These are phyloP conservation scores for Tulasnella sp. DNA, from an alignment of 768 basidiomycete genomes.

Conservation along the genomic window DNA sequence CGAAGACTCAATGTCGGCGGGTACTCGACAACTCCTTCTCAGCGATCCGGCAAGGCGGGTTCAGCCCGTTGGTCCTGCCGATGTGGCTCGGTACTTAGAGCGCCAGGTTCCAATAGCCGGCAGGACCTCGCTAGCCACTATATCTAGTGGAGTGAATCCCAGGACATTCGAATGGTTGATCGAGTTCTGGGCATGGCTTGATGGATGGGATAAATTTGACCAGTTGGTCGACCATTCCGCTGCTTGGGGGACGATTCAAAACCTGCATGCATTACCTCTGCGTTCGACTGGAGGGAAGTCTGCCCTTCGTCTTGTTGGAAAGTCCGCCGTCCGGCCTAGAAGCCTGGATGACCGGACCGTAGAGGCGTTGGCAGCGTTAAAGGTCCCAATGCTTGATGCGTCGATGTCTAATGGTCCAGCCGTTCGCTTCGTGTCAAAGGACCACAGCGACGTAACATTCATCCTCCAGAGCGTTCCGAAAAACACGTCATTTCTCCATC, in stretches of 20 bases:
- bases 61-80: background rate
- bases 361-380: background rate
- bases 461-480: background rate
- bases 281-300: background rate
- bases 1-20: background rate
- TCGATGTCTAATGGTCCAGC: background rate
- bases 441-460: background rate
- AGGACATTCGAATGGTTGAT: conserved; percentile 40
- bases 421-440: background rate
- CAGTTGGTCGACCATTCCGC: background rate
- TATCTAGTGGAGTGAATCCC: conserved; percentile 29
- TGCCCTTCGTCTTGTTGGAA: background rate
- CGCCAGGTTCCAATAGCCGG: background rate
- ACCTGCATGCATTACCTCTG: background rate
- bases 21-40: background rate
- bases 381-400: background rate
- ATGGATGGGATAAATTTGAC: conserved; percentile 32
- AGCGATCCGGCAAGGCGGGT: background rate
- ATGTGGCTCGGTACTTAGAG: background rate
- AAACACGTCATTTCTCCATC: background rate
- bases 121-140: background rate
- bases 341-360: background rate
- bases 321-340: background rate
- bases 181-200: conserved; percentile 48
- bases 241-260: background rate